Evolutionary conservation across 257 asterid species (phyloP), one percentile per base, ranked within the genome.

Genomic region (Nicotiana attenuata): DNA sequence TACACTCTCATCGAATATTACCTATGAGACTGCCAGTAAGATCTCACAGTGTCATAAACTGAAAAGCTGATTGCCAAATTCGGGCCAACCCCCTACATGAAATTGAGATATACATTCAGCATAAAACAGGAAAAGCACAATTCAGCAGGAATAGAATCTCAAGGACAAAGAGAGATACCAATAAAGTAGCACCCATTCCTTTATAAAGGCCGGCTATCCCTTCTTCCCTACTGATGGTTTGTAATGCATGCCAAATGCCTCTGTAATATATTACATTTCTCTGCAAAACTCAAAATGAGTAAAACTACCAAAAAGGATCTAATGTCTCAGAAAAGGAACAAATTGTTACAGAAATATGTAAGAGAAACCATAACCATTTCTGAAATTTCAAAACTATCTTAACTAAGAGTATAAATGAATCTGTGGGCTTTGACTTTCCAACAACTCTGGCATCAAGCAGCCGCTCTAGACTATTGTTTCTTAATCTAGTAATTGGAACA

Each of bases 41-140:
- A 86, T 85, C 91, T 89, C 83, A 86, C 89, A 26, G 93, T 94
- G 81, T 94, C 98, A 73, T 94, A 92, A 78, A 92, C 96, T 41
- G 98, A 89, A 83, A 94, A 94, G 89, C 95, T 92, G 83, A 94
- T 91, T 2, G 97, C 98, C 86, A 94, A 85, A 82, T 90, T 94
- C 19, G 98, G 98, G 78, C 91, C 95, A 73, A 94, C 96, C 81
- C 98, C 96, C 96, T 94, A 87, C 89, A 90, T 65, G 29, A 55
- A 38, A 77, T 77, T 53, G 53, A 84, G 63, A 80, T 41, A 26
- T 82, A 76, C 82, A 85, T 64, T 86, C 57, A 86, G 77, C 83
- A 84, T 81, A 81, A 33, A 78, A 60, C 11, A 59, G 28, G 57
- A 60, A 79, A 76, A 57, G 61, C 10, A 26, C 24, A 35, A 80